Evolutionary conservation across 768 basidiomycete species (phyloP), one percentile per base, ranked within the genome.

Genomic region (Tylopilus felleus): DNA sequence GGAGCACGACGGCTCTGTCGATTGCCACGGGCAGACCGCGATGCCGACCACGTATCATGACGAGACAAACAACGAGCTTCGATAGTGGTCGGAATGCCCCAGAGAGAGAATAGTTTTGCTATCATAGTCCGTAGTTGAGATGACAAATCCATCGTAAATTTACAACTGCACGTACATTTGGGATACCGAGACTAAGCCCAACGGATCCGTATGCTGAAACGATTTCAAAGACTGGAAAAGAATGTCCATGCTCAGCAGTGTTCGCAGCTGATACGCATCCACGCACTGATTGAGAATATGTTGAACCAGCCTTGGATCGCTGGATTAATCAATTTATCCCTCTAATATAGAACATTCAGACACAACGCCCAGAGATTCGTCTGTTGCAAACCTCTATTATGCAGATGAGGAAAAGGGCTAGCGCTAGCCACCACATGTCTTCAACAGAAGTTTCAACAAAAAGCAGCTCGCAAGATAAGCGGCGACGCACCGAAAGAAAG

Each of bases 401-500:
- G 67, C 95, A 98, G 38, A 98, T 77, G 2, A 97, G 70, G 72
- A 94, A 93, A 13, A 98, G 70, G 0, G 91, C 93, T 13, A 92
- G 22, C 7, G 65, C 88, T 21, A 98, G 70, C 93, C 93, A 97
- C 96, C 95, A 97, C 82, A 98, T 93, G 71, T 97, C 95, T 93
- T 58, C 14, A n/a, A 44, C 41, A 13, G 29, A n/a, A 16, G 45
- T 39, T 55, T 53, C 9, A 58, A 45, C 16, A 45, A 28, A 29
- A 31, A n/a, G 49, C 17, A 2, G 19, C 5, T n/a, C 1, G 13
- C 21, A 8, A n/a, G 49, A 48, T 48, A 41, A 29, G 47, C 14
- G 25, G 44, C 23, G 25, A 64, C 80, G 52, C 59, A 90, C 91
- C 93, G 58, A 97, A 98, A 3, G 95, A 90, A 53, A 99, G 82